Evolutionary conservation across 768 basidiomycete genomes (phyloP).

Genomic region (Xanthoconium stramineum): DNA sequence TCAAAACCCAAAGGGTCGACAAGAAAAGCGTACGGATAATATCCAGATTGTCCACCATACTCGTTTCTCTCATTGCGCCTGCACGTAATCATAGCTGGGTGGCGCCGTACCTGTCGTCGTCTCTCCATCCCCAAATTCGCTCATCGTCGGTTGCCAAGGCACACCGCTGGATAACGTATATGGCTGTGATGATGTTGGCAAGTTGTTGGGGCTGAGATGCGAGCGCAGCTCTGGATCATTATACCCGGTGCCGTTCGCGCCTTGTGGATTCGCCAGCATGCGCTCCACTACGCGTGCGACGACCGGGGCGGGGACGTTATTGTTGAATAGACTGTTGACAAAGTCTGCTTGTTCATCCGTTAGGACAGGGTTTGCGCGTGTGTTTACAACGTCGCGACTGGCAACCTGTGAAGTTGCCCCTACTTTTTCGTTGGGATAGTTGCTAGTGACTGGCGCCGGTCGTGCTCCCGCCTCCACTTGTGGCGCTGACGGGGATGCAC

Average conservation of each 20-base stretch:
- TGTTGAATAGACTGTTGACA: conserved; percentile 23
- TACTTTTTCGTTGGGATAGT: conserved; percentile 14
- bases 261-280: conserved; percentile 22
- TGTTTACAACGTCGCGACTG: neutral
- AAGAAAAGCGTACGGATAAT: neutral
- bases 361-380: neutral
- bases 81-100: conserved; percentile 23
- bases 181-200: neutral
- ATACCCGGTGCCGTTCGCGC: conserved; percentile 6
- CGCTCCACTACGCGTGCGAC: conserved; percentile 26
- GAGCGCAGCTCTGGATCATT: conserved; percentile 15
- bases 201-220: neutral
- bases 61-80: neutral
- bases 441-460: neutral
- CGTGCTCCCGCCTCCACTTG: neutral
- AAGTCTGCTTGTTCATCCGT: conserved; percentile 27
- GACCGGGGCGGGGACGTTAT: conserved; percentile 26
- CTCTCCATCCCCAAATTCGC: conserved; percentile 32
- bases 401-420: neutral
- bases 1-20: neutral
- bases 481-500: neutral
- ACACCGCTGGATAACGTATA: neutral
- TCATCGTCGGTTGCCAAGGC: conserved; percentile 39
- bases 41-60: neutral
- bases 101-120: conserved; percentile 26